Base-by-base conservation (phyloP, 2,329 filamentous ascomycete genomes). In the Calonectria henricotiae region DNA sequence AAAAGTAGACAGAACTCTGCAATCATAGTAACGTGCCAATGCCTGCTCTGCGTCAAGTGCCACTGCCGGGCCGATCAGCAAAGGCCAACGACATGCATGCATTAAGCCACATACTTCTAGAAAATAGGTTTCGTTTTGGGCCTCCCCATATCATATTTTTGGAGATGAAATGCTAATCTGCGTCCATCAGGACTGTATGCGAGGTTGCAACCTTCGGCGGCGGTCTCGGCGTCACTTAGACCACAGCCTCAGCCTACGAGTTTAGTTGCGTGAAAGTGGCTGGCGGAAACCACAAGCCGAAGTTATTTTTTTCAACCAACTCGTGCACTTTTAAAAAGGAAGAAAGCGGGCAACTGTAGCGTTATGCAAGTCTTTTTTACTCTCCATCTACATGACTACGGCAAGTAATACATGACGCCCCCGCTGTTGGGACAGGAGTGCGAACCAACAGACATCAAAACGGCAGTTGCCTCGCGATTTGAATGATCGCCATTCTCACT, bases 161-260 rank as follows among this genome's bases (percentile, higher is more conserved):
- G 32, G 51, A 12, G 8, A 15, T 35, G 30, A 35, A 20, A 55
- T 37, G 30, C n/a, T 37, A 37, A 8, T 12, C 35, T 55, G 20
- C 30, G 23, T 55, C 35, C 20, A 37, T 37, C 3, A 37, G 5
- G 4, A 54, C n/a, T 23, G 32, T 46, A 54, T 47, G 46, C 37
- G 54, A 13, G 35, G 17, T 25, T 55, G 32, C 51, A 43, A 20
- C 37, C 55, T 43, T 41, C 35, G 55, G 55, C 6, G 20, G 15
- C 23, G 6, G 37, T 60, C 55, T 60, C 55, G 37, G 55, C 55
- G 37, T 60, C 55, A 60, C 37, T 43, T 60, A 20, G 20, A 25
- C 37, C 54, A 43, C 35, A 60, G 55, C 55, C 37, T 43, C 37
- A 60, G 25, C 55, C 23, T 27, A 41, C 3, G 12, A 15, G 55